Percentiles rank a stretch among this genome's conserved stretches.
Conservation (phyloP, 2,329 filamentous ascomycete genomes). For the Didymosphaeria variabile region DNA sequence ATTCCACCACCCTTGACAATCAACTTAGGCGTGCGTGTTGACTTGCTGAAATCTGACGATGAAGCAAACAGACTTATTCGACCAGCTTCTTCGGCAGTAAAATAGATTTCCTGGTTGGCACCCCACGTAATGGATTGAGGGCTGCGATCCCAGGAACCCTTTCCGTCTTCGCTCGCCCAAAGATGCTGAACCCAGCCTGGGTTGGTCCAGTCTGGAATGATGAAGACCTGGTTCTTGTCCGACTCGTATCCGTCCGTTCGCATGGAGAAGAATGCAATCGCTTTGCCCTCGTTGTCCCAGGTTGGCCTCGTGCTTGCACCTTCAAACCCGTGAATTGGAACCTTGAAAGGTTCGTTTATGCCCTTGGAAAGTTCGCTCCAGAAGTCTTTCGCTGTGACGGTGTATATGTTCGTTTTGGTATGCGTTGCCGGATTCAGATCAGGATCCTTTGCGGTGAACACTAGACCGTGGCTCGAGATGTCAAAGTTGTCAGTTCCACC, state of each 20-base stretch:
- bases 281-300: slow-evolving; percentile 77
- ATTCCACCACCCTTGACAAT: slow-evolving; percentile 46
- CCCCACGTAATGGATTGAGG: slow-evolving; percentile 62
- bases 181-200: slow-evolving; percentile 69
- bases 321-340: slow-evolving; percentile 66
- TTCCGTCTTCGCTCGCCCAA: slow-evolving; percentile 68
- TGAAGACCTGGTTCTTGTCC: slow-evolving; percentile 75
- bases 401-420: slow-evolving; percentile 85
- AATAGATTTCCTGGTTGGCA: slow-evolving; percentile 67
- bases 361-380: slow-evolving; percentile 32
- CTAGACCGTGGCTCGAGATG: slow-evolving; percentile 70
- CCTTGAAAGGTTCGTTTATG: slow-evolving; percentile 55
- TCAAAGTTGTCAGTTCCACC: slow-evolving; percentile 85
- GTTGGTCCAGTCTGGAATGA: slow-evolving; percentile 69
- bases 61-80: slow-evolving; percentile 66
- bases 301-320: slow-evolving; percentile 73
- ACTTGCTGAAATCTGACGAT: slow-evolving; percentile 9
- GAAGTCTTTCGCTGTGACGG: slow-evolving; percentile 71
- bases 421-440: slow-evolving; percentile 74
- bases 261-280: slow-evolving; percentile 83
- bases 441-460: slow-evolving; percentile 80
- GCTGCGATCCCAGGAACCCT: slow-evolving; percentile 67
- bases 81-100: slow-evolving; percentile 77
- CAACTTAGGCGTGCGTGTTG: slow-evolving; percentile 28
- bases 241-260: slow-evolving; percentile 78